Base-by-base conservation (phyloP, 352 stramenopile genomes). In the Pythium phragmitis region DNA sequence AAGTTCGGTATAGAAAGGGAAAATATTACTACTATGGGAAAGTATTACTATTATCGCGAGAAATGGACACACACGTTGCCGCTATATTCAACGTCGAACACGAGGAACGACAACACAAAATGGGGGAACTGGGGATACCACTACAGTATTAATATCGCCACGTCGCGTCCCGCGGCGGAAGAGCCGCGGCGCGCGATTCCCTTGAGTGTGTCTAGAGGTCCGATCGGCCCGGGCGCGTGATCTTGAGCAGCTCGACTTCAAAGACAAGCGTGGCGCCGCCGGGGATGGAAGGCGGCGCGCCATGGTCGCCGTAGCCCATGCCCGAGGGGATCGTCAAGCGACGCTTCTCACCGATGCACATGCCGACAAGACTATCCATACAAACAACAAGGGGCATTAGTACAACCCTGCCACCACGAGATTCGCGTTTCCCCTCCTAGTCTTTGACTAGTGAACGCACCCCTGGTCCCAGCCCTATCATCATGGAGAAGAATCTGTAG, bases 171-270 rank as follows among this genome's bases (percentile, higher is more conserved):
- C 2, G 11, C 14, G 37, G 37, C 11, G 9, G 14, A 42, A 16
- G 28, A 23, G 37, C 9, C 9, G 37, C 37, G 37, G 37, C 14
- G 53, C 16, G 53, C 21, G 26, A 48, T 28, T 17, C 4, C 23
- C 17, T 23, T 9, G 11, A 13, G 2, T 37, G 3, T 39, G n/a
- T 73, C 11, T 81, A 83, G 11, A 94, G 69, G 57, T 92, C 85
- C 26, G 80, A 68, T 57, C 57, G 80, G 42, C 43, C 42, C 6
- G 79, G 70, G 73, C 82, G 80, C 74, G 87, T 92, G 71, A 99
- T 98, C 66, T 98, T 85, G 59, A 99, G 79, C 63, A 99, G 89
- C 81, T 99, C 96, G 55, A 99, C 96, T 65, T 95, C 90, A 73
- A 99, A 99, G 39, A 99, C 88, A 36, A 99, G 83, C 50, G 95